Conservation (phyloP, 1,284 basidiomycete genomes). For the Stereum hirsutum region DNA sequence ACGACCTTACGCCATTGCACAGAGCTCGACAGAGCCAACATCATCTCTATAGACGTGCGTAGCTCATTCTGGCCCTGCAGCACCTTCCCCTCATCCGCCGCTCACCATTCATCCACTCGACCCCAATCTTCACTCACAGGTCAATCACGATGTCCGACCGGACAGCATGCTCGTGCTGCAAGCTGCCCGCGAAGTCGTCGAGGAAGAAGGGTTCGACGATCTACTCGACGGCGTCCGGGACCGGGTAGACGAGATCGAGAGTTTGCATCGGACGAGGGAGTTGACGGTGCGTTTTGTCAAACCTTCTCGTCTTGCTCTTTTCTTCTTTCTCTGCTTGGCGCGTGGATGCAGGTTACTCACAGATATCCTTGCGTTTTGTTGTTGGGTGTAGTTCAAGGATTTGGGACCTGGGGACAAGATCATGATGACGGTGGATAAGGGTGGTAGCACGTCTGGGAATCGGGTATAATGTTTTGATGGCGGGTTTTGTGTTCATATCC, state of each 20-base stretch:
- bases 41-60: constrained; percentile 72
- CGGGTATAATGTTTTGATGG: too few species aligned
- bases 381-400: constrained; percentile 49
- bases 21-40: constrained; percentile 60
- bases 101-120: not conserved
- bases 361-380: not conserved
- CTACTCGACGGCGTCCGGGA: constrained; percentile 60
- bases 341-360: not conserved
- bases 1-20: not conserved
- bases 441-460: too few species aligned
- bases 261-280: constrained; percentile 61
- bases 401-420: constrained; percentile 47
- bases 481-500: too few species aligned
- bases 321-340: too few species aligned
- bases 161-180: constrained; percentile 71
- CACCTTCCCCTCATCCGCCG: not conserved
- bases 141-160: constrained; percentile 68
- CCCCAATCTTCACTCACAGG: constrained; percentile 26
- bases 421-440: constrained; percentile 53
- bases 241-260: constrained; percentile 70
- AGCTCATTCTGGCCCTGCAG: constrained; percentile 2
- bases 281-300: constrained; percentile 41
- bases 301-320: not conserved
- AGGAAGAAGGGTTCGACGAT: constrained; percentile 67
- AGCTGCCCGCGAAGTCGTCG: constrained; percentile 59